Base-by-base conservation (phyloP, 2,329 filamentous ascomycete species). In the Sphaerulina vaccinii region DNA sequence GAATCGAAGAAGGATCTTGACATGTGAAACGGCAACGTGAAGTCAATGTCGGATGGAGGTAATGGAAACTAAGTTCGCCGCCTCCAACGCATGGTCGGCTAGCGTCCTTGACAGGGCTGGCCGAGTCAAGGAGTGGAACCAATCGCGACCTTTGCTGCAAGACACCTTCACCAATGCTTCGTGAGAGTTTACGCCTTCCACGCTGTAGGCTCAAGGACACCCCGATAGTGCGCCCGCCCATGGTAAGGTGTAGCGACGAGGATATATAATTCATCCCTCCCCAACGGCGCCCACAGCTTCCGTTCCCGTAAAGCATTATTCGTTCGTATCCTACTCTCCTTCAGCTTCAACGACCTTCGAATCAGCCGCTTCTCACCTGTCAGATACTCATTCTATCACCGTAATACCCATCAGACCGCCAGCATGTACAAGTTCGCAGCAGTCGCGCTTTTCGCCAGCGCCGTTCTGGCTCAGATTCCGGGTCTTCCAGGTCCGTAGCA, bases 401-500 rank as follows among this genome's bases (percentile, higher is more conserved):
- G 24, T 27, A 19, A 46, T 10, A 18, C 24, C 19, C 43, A 35
- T 3, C 37, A 5, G 18, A 36, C 15, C 43, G 18, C 11, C 52
- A 59, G 32, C 35, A 65, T 63, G 62, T 56, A 45, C 33, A 46
- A 41, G 19, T 35, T 60, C 50, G 49, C 57, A 24, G 35, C 56
- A 9, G 22, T 63, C 37, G 53, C 54, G 11, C 49, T 58, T 32
- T 49, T 60, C 45, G 56, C 58, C 35, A 58, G 54, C 40, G 51
- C 48, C 19, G 55, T 54, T 23, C 24, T 57, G 37, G 55, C 52
- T 3, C 57, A 59, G 16, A 59, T 55, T 19, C 51, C 54, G n/a
- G 65, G 64, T 32, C 64, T 70, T 32, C 27, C 27, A 32, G 11
- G 27, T 32, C n/a, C 27, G 27, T 32, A 32, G 1, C 66, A 66